Evolutionary conservation across 2,329 filamentous ascomycete species (phyloP).

Genomic region (Biscogniauxia marginata): DNA sequence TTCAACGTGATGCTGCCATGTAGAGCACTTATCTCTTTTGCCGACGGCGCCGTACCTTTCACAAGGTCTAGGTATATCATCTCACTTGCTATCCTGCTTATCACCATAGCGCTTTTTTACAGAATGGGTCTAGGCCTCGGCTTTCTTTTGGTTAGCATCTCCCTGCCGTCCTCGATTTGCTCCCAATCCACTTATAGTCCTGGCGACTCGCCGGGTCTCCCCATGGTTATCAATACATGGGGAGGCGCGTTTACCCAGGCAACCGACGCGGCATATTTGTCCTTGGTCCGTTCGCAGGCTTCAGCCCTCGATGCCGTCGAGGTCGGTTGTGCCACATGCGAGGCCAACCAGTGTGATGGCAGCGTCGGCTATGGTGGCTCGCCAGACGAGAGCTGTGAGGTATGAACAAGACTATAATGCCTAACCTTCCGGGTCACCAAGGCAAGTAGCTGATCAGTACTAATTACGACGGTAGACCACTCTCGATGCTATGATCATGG

Average conservation of each 20-base stretch:
- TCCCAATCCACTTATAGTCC: conserved; percentile 1
- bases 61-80: conserved; percentile 7
- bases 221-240: conserved; percentile 56
- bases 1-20: conserved; percentile 8
- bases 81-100: conserved; percentile 8
- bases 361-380: conserved; percentile 56
- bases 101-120: conserved; percentile 16
- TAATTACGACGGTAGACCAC: conserved; percentile 43
- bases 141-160: conserved; percentile 9
- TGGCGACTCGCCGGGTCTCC: conserved; percentile 39
- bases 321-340: conserved; percentile 51
- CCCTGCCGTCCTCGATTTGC: conserved; percentile 6
- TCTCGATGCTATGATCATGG: conserved; percentile 59
- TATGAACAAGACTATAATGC: conserved; percentile 10
- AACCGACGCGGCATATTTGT: conserved; percentile 48
- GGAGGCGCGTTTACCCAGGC: conserved; percentile 50
- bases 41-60: not conserved
- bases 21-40: conserved; percentile 1
- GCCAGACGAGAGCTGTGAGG: conserved; percentile 53
- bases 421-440: too few relatives aligned
- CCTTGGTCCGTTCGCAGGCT: conserved; percentile 32
- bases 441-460: too few relatives aligned
- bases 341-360: conserved; percentile 52
- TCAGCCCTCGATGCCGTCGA: conserved; percentile 52
- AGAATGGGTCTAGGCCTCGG: conserved; percentile 6